Conservation (phyloP, 2,329 filamentous ascomycete genomes). For the Fusarium marasasianum region DNA sequence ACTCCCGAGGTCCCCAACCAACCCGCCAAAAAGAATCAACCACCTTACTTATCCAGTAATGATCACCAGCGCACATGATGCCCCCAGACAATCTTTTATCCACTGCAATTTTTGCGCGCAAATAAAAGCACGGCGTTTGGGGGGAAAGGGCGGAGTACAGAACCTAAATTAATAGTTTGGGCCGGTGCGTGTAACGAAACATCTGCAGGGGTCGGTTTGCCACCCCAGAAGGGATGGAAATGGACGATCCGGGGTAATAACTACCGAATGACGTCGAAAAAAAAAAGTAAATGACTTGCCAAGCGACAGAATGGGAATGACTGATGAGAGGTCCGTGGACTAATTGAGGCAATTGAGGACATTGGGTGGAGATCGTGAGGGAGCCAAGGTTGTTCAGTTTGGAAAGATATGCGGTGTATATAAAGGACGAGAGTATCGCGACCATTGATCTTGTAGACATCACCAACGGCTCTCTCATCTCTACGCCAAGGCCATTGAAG, state of each 20-base stretch:
- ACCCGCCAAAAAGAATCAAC: neutral
- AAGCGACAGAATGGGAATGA: neutral
- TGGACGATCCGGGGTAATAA: constrained; percentile 21
- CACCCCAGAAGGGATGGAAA: constrained; percentile 2
- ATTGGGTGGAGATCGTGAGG: neutral
- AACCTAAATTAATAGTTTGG: constrained; percentile 1
- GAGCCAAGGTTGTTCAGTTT: neutral
- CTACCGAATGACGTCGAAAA: constrained; percentile 21
- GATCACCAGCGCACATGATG: constrained; percentile 19
- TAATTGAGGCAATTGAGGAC: neutral
- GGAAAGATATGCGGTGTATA: neutral
- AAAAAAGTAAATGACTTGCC: neutral
- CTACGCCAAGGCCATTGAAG: neutral
- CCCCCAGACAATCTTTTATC: too few relatives aligned
- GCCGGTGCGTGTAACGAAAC: neutral
- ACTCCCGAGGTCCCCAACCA: neutral
- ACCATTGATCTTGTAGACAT: neutral
- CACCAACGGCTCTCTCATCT: too few relatives aligned
- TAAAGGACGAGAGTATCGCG: neutral
- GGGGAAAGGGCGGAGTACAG: constrained; percentile 2
- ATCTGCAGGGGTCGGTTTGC: constrained; percentile 14
- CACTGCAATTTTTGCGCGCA: constrained; percentile 10
- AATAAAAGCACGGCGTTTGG: neutral
- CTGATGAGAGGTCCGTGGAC: neutral
- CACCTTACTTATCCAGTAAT: neutral